Conservation (phyloP, 1,284 basidiomycete genomes). For the Agaricales sp. region DNA sequence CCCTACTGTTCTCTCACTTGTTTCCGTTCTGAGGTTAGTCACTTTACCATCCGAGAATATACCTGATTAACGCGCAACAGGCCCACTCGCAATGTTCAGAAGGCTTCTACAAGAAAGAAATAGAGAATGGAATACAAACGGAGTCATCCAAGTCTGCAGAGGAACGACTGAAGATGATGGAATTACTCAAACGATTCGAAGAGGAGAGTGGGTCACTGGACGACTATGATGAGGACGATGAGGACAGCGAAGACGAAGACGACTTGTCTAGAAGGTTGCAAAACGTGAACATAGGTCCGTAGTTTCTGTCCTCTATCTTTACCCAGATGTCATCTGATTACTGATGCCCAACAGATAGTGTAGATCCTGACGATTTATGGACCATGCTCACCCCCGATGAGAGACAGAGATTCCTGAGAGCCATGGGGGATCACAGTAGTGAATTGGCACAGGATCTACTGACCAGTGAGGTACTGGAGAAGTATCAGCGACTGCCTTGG, state of each 20-base stretch:
- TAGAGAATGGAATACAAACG: conserved; percentile 48
- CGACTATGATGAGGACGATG: conserved; percentile 17
- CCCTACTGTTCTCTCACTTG: conserved; percentile 72
- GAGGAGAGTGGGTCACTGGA: conserved; percentile 38
- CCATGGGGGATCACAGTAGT: conserved; percentile 47
- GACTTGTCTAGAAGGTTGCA: conserved; percentile 43
- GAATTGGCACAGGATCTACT: conserved; percentile 48
- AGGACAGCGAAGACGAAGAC: conserved; percentile 31
- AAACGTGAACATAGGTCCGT: conserved; percentile 52
- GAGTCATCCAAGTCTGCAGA: conserved; percentile 40
- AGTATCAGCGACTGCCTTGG: conserved; percentile 46
- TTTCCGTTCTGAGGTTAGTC: conserved; percentile 59
- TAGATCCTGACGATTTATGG: conserved; percentile 55
- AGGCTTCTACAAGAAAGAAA: conserved; percentile 61
- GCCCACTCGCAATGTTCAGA: conserved; percentile 65
- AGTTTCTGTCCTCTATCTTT: background rate
- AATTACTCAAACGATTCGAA: conserved; percentile 61
- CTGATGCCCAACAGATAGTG: conserved; percentile 29
- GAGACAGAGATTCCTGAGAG: conserved; percentile 44
- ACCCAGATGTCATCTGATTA: background rate
- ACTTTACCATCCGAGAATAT: conserved; percentile 1
- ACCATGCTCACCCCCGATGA: conserved; percentile 45
- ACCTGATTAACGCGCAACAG: conserved; percentile 21
- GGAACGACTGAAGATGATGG: conserved; percentile 55
- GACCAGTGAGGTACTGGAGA: conserved; percentile 42